phyloP scores from a whole-genome alignment of 75 land plant species.

The Isoetes taiwanensis region DNA sequence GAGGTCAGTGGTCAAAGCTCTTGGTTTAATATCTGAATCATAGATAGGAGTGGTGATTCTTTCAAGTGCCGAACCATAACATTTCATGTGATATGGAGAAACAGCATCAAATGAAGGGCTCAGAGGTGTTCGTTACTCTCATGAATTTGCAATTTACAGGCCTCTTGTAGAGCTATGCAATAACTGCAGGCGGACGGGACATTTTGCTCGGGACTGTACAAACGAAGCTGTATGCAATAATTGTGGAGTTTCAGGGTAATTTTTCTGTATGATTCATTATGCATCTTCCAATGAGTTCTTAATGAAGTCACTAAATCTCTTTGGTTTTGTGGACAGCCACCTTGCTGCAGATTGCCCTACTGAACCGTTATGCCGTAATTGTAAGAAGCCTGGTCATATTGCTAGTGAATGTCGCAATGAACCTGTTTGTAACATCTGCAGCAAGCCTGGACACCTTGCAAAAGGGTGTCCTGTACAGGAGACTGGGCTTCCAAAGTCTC shows the following conservation, averaged over 20 bases:
- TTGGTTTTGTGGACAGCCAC: constrained; percentile 35
- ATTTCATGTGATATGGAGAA: too few species aligned
- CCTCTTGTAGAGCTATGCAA: constrained; percentile 30
- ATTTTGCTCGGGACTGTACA: constrained; percentile 88
- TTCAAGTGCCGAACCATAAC: too few species aligned
- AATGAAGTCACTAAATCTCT: background rate
- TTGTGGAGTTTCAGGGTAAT: constrained; percentile 78
- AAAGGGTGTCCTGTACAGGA: constrained; percentile 54
- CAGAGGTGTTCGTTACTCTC: too few species aligned
- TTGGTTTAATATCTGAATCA: too few species aligned
- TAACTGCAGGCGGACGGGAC: constrained; percentile 72
- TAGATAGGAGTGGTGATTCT: too few species aligned
- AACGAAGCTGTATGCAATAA: constrained; percentile 76
- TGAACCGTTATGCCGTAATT: constrained; percentile 69
- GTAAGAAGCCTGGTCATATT: constrained; percentile 81
- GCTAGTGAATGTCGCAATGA: constrained; percentile 76
- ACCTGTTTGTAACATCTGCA: constrained; percentile 84
- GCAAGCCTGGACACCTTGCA: constrained; percentile 74
- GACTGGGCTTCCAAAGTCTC: constrained; percentile 32
- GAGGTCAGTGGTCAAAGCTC: too few species aligned
- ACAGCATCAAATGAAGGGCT: too few species aligned
- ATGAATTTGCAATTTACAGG: constrained; percentile 5
- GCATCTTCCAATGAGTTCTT: background rate
- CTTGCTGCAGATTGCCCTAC: constrained; percentile 68
- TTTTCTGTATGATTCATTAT: background rate